Base-by-base conservation (phyloP, 1,284 basidiomycete genomes). In the Tylopilus sp. region DNA sequence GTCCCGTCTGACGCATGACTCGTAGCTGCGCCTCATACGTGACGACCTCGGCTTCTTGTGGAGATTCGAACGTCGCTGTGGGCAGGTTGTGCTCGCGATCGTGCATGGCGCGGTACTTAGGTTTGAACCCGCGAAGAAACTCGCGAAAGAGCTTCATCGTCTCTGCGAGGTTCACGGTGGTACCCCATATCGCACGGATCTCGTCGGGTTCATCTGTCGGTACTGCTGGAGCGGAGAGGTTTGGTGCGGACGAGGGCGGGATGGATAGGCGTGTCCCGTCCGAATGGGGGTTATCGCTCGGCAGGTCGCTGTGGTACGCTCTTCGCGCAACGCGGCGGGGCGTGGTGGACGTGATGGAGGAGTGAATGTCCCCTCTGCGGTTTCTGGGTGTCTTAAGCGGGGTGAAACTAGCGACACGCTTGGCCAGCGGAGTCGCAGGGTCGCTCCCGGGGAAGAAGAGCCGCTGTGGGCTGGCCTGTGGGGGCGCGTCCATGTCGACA, bases 111-210 rank as follows among this genome's bases (percentile, higher is more conserved):
- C 96, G 82, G 61, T 98, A 97, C 68, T 97, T 98, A 48, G 86
- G 84, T 64, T 97, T 97, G 78, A 97, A 99, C 0, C 90, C 89
- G 42, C 81, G 82, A 48, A 99, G 71, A 68, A 98, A 98, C 41
- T 90, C 84, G 41, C 85, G 82, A 74, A 98, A 98, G 25, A 86
- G 71, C 61, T 86, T 86, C 90, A 97, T 97, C 11, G 89, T 89
- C 67, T 97, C 90, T 6, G 82, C 78, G 19, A 98, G 79, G 57
- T 90, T 89, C 55, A 99, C 92, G 2, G 88, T 94, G 1, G 96
- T 99, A 31, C 96, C 96, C 96, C 96, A 98, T 58, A 98, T 92
- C 21, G 88, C 92, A 51, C 91, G 89, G 52, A 91, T 85, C 52
- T 89, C 88, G 53, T 90, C 79, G 3, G 85, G 82, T 54, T 88